Conservation (phyloP, 1,139 yeast genomes). For the Yamadazyma spencermartinsiae region DNA sequence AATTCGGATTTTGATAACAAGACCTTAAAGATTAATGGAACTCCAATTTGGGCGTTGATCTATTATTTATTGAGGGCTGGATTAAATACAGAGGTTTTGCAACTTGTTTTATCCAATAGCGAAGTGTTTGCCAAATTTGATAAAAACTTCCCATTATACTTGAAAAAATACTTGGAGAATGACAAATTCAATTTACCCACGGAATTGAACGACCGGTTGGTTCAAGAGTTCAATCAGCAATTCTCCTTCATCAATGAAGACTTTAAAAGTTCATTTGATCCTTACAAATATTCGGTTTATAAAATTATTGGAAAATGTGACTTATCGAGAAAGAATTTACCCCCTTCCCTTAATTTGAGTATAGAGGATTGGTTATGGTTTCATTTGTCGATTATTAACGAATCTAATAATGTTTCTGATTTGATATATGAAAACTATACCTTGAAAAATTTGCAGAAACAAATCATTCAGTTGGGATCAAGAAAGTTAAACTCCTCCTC, state of each 20-base stretch:
- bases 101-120: slow-evolving; percentile 32
- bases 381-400: slow-evolving; percentile 74
- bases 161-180: slow-evolving; percentile 71
- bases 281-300: slow-evolving; percentile 86
- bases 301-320: slow-evolving; percentile 93
- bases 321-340: slow-evolving; percentile 70
- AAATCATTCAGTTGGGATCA: slow-evolving; percentile 71
- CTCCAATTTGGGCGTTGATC: slow-evolving; percentile 89
- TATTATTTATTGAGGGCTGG: slow-evolving; percentile 88
- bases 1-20: slow-evolving; percentile 33
- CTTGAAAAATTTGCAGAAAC: slow-evolving; percentile 71
- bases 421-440: slow-evolving; percentile 73
- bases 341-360: slow-evolving; percentile 68
- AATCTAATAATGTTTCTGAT: slow-evolving; percentile 26
- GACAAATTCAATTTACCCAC: slow-evolving; percentile 53
- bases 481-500: slow-evolving; percentile 65
- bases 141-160: slow-evolving; percentile 76
- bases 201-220: slow-evolving; percentile 69
- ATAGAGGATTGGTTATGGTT: slow-evolving; percentile 98
- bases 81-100: slow-evolving; percentile 70
- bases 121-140: slow-evolving; percentile 78
- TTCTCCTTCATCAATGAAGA: slow-evolving; percentile 62
- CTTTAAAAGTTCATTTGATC: slow-evolving; percentile 65
- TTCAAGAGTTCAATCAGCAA: slow-evolving; percentile 81
- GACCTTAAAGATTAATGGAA: slow-evolving; percentile 62